Conservation (phyloP, 164 flowering plant species). For the Echeveria elegans region DNA sequence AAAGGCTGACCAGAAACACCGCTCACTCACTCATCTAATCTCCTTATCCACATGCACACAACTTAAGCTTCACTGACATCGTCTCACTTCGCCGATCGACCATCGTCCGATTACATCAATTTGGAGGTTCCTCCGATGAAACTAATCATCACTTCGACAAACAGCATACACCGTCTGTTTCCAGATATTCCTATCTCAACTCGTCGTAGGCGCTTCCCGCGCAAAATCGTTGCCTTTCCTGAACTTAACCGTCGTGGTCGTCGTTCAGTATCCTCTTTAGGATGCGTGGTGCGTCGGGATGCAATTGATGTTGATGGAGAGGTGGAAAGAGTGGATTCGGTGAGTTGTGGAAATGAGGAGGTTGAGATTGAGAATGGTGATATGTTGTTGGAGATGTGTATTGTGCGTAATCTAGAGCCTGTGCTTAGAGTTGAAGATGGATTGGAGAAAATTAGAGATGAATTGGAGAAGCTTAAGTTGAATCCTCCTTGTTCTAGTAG, state of each 20-base stretch:
- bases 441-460: constrained; percentile 42
- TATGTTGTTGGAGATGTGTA: constrained; percentile 42
- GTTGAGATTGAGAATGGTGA: constrained; percentile 30
- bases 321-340: constrained; percentile 6
- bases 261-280: not conserved
- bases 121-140: not conserved
- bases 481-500: constrained; percentile 41
- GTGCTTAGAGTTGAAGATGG: constrained; percentile 71
- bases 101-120: not conserved
- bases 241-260: constrained; percentile 13
- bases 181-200: not conserved
- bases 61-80: not conserved
- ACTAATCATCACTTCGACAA: not conserved
- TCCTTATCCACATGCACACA: not conserved
- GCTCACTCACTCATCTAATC: not conserved
- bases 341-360: constrained; percentile 21
- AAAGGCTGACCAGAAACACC: not conserved
- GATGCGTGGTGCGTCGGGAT: not conserved
- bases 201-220: constrained; percentile 2
- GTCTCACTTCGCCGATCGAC: not conserved
- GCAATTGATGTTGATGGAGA: not conserved
- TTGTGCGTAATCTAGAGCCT: constrained; percentile 56
- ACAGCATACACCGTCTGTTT: not conserved
- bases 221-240: not conserved
- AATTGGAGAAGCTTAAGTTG: constrained; percentile 42